Evolutionary conservation across 176 grass and related monocot species (phyloP).

Genomic region (Zoysia japonica): DNA sequence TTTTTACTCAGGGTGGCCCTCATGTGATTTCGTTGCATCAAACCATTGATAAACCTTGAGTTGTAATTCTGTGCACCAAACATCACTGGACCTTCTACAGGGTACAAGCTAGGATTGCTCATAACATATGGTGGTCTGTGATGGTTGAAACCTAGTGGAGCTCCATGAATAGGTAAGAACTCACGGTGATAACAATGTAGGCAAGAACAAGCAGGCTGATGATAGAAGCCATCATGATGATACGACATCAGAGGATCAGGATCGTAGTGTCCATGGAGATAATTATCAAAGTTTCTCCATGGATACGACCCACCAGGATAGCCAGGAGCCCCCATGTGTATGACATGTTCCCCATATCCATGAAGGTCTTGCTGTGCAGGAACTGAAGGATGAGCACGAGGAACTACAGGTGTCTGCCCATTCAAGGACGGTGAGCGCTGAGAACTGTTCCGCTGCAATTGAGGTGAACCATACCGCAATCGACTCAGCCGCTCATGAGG

Average conservation of each 20-base stretch:
- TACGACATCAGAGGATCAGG: conserved; percentile 80
- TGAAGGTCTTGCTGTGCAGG: conserved; percentile 50
- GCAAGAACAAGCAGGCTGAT: conserved; percentile 87
- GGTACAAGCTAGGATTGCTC: conserved; percentile 44
- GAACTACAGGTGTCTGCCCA: conserved; percentile 41
- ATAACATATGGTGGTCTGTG: conserved; percentile 47
- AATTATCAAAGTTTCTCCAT: conserved; percentile 62
- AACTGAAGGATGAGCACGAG: conserved; percentile 49
- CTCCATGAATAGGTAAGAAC: conserved; percentile 59
- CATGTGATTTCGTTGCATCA: conserved; percentile 39
- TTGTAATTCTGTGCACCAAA: conserved; percentile 51
- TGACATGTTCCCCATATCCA: conserved; percentile 35
- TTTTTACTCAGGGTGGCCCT: conserved; percentile 61
- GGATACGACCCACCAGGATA: conserved; percentile 61
- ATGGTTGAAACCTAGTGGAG: conserved; percentile 55
- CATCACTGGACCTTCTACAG: conserved; percentile 31
- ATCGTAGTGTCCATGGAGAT: conserved; percentile 65
- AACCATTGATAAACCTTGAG: conserved; percentile 45
- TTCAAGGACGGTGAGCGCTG: conserved; percentile 45
- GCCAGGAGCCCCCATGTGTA: conserved; percentile 53
- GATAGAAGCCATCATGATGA: conserved; percentile 92
- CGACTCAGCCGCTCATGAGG: conserved; percentile 51
- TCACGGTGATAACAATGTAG: conserved; percentile 69
- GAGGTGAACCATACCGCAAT: conserved; percentile 57
- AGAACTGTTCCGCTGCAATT: conserved; percentile 51